Percentiles rank a stretch among this genome's conserved stretches.
phyloP scores from a whole-genome alignment of 1,284 basidiomycete genomes.

The Polyporus tsugae region DNA sequence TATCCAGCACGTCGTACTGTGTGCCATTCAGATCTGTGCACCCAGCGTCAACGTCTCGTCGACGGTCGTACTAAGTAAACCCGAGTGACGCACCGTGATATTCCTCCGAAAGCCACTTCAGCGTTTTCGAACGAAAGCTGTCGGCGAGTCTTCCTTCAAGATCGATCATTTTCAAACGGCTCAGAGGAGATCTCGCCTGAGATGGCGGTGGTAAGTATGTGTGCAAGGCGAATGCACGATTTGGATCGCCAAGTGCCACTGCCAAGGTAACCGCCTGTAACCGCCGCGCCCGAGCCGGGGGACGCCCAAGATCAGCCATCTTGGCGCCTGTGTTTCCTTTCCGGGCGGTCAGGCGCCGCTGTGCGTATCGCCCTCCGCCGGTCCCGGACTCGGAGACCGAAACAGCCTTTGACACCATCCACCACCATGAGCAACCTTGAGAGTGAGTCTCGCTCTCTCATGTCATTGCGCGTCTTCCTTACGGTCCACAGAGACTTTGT shows the following conservation, averaged over 20 bases:
- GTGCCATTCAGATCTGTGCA: slow-evolving; percentile 71
- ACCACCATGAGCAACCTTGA: slow-evolving; percentile 85
- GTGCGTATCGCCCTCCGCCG: slow-evolving; percentile 25
- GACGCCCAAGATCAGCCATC: slow-evolving; percentile 25
- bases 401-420: slow-evolving; percentile 15
- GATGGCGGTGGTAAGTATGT: slow-evolving; percentile 17
- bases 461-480: slow-evolving; percentile 26
- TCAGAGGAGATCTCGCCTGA: background rate
- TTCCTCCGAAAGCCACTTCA: slow-evolving; percentile 59
- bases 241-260: slow-evolving; percentile 2
- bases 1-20: slow-evolving; percentile 59
- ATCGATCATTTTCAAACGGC: background rate
- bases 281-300: background rate
- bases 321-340: slow-evolving; percentile 23
- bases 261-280: slow-evolving; percentile 8
- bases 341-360: slow-evolving; percentile 18
- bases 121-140: slow-evolving; percentile 7
- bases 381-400: slow-evolving; percentile 15
- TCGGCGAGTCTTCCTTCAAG: slow-evolving; percentile 8
- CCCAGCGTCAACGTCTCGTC: background rate
- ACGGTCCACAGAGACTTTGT: slow-evolving; percentile 81
- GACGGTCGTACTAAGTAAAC: too few relatives aligned
- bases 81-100: slow-evolving; percentile 56
- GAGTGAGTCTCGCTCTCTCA: slow-evolving; percentile 62
- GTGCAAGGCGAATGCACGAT: slow-evolving; percentile 12